Base-by-base conservation (phyloP, 805 yeast species). In the Candida germanica region DNA sequence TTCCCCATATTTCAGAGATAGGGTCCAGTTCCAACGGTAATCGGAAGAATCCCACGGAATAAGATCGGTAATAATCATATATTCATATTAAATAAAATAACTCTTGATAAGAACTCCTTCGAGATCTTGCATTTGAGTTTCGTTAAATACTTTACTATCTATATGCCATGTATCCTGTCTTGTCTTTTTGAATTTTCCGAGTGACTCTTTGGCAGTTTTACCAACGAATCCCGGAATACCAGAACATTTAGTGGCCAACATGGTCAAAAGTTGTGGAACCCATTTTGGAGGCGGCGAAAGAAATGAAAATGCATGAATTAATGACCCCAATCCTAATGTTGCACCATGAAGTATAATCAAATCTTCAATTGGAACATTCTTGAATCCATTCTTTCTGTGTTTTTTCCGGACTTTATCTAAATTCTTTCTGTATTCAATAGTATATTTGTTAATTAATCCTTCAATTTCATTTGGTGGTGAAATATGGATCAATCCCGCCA, bases 131-230 rank as follows among this genome's bases (percentile, higher is more conserved):
- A 88, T 66, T 58, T 91, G 94, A 4, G 82, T 86, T 32, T 73
- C 77, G 6, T 80, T 77, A 56, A 91, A 93, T 10, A 74, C 77
- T 46, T 70, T 70, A 42, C 83, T 74, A 55, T 91, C 98, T 40
- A 87, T 76, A 51, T 86, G 95, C 98, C 98, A 91, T 0, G 97
- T 87, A 51, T 91, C 98, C 40, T 89, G 94, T 46, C 98, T 75
- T 5, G 87, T 79, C 64, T 88, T 88, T 57, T 89, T 91, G 64
- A 93, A 93, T 44, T 79, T 81, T 44, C 95, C 81, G 33, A 91
- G 69, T 2, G 77, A 73, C 21, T 79, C 80, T 58, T 91, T 91
- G 5, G 96, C 94, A 1, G 95, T 75, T 36, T 81, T 76, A 1
- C 96, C 96, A 19, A 84, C 77, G 35, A 80, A 56, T 6, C 97